Conservation (phyloP, 805 yeast species). For the Candida bentonensis region DNA sequence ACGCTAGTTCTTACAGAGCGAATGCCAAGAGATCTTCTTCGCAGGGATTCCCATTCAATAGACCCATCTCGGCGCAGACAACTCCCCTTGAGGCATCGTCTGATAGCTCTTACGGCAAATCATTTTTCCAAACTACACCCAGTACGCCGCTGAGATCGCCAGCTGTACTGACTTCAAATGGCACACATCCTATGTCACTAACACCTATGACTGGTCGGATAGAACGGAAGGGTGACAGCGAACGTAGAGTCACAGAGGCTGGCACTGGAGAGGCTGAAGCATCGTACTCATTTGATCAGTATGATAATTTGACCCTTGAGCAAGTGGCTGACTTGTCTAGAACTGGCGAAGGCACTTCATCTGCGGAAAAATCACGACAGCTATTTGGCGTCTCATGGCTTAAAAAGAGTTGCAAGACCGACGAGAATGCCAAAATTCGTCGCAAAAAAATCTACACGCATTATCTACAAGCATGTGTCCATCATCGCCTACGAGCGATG, state of each 20-base stretch:
- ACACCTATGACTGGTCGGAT: no score
- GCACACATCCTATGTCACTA: no score
- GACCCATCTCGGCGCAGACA: not conserved
- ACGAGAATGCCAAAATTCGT: constrained; percentile 42
- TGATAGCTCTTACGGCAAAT: not conserved
- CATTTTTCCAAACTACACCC: not conserved
- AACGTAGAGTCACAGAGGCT: no score
- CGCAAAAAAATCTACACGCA: constrained; percentile 55
- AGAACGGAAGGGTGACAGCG: no score
- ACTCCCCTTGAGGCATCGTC: not conserved
- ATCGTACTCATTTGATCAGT: no score
- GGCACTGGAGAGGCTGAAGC: no score
- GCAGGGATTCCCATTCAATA: not conserved
- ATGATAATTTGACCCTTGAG: not conserved
- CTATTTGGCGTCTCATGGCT: constrained; percentile 75
- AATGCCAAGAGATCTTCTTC: no score
- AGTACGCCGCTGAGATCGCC: not conserved
- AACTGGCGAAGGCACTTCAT: constrained; percentile 1
- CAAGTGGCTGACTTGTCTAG: not conserved
- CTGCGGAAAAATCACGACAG: constrained; percentile 31
- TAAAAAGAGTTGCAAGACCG: constrained; percentile 43
- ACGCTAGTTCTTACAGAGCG: no score
- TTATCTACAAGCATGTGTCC: constrained; percentile 44
- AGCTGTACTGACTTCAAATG: not conserved
- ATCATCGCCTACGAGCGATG: constrained; percentile 39